Conservation (phyloP, 768 basidiomycete genomes). For the Sporobolomyces phaffii region DNA sequence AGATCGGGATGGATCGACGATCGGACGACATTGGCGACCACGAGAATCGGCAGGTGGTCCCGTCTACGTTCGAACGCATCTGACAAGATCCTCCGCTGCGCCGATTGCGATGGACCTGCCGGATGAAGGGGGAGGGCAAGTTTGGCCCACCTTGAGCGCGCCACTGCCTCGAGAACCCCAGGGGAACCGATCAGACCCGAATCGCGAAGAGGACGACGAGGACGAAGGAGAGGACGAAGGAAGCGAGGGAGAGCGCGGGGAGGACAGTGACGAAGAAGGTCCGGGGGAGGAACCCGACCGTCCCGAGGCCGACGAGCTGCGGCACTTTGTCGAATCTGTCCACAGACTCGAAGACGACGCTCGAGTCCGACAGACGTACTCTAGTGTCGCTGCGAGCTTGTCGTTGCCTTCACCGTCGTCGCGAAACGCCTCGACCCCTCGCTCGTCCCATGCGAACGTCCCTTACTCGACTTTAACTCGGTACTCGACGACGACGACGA, state of each 20-base stretch:
- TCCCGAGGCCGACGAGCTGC: constrained; percentile 17
- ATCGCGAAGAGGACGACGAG: not conserved
- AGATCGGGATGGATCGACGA: too few species aligned
- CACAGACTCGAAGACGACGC: too few species aligned
- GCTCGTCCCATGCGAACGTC: not conserved
- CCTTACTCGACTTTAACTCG: not conserved
- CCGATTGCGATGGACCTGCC: constrained; percentile 4
- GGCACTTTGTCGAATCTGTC: not conserved
- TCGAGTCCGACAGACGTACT: not conserved
- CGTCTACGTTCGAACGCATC: too few species aligned
- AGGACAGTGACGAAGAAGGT: not conserved
- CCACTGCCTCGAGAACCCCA: too few species aligned
- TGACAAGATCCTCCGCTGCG: too few species aligned
- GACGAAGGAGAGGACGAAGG: not conserved
- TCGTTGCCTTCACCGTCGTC: not conserved
- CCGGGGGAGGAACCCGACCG: not conserved
- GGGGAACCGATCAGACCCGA: too few species aligned
- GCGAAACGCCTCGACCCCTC: not conserved
- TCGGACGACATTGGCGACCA: too few species aligned
- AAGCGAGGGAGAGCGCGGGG: not conserved
- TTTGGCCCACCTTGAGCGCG: not conserved
- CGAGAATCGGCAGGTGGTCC: too few species aligned
- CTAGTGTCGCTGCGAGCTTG: not conserved
- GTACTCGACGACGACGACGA: too few species aligned
- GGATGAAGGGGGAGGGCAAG: constrained; percentile 1